phyloP scores from a whole-genome alignment of 2,329 filamentous ascomycete species.

The Arthrobotrys pseudoclavata region DNA sequence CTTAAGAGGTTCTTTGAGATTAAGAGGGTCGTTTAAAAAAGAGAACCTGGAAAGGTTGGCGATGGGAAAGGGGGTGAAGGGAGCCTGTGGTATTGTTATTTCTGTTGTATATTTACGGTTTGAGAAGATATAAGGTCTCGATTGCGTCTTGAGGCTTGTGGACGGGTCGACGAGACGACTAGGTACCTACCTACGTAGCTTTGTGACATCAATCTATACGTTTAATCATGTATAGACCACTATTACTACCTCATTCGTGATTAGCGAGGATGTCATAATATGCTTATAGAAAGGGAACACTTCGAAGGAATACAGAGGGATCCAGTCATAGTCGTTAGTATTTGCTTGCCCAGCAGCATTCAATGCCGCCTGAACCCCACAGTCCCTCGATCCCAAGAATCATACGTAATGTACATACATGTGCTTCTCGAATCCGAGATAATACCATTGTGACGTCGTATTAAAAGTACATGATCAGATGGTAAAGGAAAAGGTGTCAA shows the following conservation, averaged over 20 bases:
- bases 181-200: background rate
- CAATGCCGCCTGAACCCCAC: background rate
- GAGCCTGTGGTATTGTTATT: background rate
- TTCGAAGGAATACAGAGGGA: background rate
- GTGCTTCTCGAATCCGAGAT: background rate
- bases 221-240: conserved; percentile 3
- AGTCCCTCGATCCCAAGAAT: background rate
- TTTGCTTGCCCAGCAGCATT: background rate
- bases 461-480: conserved; percentile 18
- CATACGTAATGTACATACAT: background rate
- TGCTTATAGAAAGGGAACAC: no score
- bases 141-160: background rate
- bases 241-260: no score
- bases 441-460: background rate
- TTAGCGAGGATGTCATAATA: no score
- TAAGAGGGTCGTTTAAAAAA: conserved; percentile 74
- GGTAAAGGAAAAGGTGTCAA: background rate
- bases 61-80: background rate
- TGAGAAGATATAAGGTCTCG: background rate
- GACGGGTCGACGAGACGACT: background rate
- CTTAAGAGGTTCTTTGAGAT: conserved; percentile 97
- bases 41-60: background rate
- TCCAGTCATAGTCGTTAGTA: background rate
- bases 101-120: conserved; percentile 18
- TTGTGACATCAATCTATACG: conserved; percentile 10